Conservation (phyloP, 257 asterid genomes). For the Knoxia roxburghii region DNA sequence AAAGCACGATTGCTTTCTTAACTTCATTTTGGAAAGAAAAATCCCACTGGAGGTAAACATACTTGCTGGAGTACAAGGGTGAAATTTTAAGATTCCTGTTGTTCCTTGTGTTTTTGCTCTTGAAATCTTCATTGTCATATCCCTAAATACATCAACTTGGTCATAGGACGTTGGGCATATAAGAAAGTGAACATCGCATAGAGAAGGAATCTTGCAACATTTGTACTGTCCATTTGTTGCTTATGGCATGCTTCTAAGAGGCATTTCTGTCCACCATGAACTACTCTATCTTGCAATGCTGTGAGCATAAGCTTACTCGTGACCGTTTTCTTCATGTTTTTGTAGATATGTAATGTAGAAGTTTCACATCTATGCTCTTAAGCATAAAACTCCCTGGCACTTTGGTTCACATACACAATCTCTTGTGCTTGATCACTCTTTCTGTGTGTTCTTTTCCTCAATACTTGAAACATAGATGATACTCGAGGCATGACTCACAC, state of each 20-base stretch:
- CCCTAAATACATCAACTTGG: background rate
- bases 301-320: background rate
- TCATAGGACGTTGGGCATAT: background rate
- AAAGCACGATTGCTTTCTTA: background rate
- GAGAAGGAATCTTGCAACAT: background rate
- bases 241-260: background rate
- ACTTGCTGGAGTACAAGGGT: background rate
- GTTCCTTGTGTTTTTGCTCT: background rate
- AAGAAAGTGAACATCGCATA: background rate
- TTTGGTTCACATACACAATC: background rate
- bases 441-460: too few relatives aligned
- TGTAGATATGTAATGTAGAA: background rate
- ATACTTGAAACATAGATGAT: background rate
- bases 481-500: slow-evolving; percentile 2
- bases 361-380: background rate
- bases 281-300: background rate
- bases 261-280: background rate
- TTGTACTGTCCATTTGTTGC: background rate
- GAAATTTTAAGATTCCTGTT: background rate
- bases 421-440: background rate
- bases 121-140: background rate
- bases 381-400: background rate
- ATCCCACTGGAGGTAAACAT: background rate
- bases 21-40: background rate
- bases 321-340: background rate